Evolutionary conservation across 2,329 filamentous ascomycete genomes (phyloP).

Genomic region (Colletotrichum falcatum): DNA sequence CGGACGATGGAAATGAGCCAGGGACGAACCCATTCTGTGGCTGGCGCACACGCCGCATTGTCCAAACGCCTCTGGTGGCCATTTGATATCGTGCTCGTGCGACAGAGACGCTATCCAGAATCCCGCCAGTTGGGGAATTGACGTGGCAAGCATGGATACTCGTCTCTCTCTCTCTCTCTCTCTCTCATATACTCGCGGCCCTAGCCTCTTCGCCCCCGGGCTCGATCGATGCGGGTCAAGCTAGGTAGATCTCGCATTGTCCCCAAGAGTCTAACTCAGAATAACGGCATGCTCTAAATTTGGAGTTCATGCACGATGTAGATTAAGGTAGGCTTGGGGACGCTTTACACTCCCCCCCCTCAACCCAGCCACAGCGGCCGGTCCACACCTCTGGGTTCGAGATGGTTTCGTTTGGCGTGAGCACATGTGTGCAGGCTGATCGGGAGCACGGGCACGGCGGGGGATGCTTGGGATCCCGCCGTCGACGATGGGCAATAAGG

Average conservation of each 20-base stretch:
- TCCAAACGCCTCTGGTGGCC: conserved; percentile 29
- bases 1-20: neutral
- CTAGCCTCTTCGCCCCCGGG: neutral
- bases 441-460: neutral
- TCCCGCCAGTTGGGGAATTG: neutral
- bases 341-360: neutral
- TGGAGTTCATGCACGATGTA: neutral
- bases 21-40: neutral
- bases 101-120: neutral
- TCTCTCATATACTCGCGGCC: neutral
- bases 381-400: neutral
- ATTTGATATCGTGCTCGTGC: conserved; percentile 7
- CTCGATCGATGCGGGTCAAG: neutral
- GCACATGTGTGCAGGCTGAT: too few relatives aligned
- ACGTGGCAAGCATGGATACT: neutral
- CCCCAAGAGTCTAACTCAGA: neutral
- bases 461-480: neutral
- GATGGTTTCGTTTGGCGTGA: neutral
- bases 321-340: too few relatives aligned
- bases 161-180: neutral
- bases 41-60: neutral
- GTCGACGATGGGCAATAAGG: too few relatives aligned
- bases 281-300: neutral
- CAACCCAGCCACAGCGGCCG: neutral
- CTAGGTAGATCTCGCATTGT: neutral